Evolutionary conservation across 768 basidiomycete species (phyloP).

Genomic region (Kwoniella sp.): DNA sequence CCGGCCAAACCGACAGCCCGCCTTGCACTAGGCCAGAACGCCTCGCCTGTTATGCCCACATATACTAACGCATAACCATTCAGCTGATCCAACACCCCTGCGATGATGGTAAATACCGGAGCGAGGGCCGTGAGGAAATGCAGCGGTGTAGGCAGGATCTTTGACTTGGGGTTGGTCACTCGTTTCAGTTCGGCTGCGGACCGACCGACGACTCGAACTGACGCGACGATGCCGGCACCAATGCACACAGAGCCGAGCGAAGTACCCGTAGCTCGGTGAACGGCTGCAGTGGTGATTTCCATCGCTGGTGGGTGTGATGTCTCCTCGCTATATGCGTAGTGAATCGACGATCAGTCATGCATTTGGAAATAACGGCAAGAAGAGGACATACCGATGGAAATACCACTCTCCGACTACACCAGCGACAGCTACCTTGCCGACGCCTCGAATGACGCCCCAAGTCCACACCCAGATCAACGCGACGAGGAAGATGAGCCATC

Average conservation of each 20-base stretch:
- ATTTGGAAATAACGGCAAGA: background rate
- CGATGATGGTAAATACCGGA: constrained; percentile 54
- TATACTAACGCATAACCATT: constrained; percentile 73
- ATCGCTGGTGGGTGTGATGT: constrained; percentile 32
- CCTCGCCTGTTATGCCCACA: constrained; percentile 73
- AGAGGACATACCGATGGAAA: constrained; percentile 65
- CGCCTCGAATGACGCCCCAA: constrained; percentile 75
- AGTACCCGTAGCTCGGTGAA: constrained; percentile 76
- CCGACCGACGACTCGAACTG: constrained; percentile 64
- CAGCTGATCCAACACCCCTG: constrained; percentile 61
- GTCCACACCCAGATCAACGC: constrained; percentile 70
- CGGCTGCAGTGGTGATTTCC: constrained; percentile 73
- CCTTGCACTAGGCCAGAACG: constrained; percentile 66
- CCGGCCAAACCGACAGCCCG: constrained; percentile 62
- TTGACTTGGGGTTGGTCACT: constrained; percentile 44
- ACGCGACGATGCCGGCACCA: constrained; percentile 73
- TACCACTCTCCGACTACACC: constrained; percentile 92
- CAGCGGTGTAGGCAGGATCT: constrained; percentile 49
- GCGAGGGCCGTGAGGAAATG: constrained; percentile 48
- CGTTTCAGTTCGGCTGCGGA: constrained; percentile 46
- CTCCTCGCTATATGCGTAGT: constrained; percentile 36
- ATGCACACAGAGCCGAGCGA: constrained; percentile 79
- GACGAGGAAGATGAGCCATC: constrained; percentile 69
- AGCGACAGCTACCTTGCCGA: constrained; percentile 73
- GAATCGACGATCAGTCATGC: constrained; percentile 6